Evolutionary conservation across 2,329 filamentous ascomycete genomes (phyloP).

Genomic region (Cercospora brassicicola): DNA sequence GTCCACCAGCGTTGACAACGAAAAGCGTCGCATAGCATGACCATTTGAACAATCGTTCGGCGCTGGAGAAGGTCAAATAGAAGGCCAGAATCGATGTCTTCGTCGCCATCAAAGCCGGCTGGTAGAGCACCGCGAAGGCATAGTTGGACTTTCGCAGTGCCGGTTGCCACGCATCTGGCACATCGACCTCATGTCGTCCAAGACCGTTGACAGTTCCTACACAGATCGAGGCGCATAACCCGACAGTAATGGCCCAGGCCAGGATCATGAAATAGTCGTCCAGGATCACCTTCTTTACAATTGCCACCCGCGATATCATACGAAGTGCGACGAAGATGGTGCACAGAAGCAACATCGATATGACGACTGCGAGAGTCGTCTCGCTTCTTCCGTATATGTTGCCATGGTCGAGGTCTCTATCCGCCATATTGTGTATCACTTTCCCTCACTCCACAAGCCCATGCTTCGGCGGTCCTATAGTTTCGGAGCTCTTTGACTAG

Average conservation of each 20-base stretch:
- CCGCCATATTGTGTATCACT: slow-evolving; percentile 23
- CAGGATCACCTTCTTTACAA: slow-evolving; percentile 69
- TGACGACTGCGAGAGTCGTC: slow-evolving; percentile 69
- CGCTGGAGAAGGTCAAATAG: slow-evolving; percentile 78
- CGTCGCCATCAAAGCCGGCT: slow-evolving; percentile 84
- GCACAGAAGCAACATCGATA: slow-evolving; percentile 66
- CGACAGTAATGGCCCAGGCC: slow-evolving; percentile 73
- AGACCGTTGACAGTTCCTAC: slow-evolving; percentile 64
- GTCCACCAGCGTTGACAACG: slow-evolving; percentile 75
- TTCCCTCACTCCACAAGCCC: slow-evolving; percentile 17
- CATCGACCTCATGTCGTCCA: slow-evolving; percentile 65
- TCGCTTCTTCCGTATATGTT: slow-evolving; percentile 36
- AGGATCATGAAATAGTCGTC: slow-evolving; percentile 81
- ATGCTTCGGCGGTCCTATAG: slow-evolving; percentile 11
- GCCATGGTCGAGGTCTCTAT: slow-evolving; percentile 28
- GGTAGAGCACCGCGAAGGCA: slow-evolving; percentile 65
- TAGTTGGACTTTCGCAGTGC: slow-evolving; percentile 60
- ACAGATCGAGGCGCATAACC: slow-evolving; percentile 66
- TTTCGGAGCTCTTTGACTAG: slow-evolving; percentile 1
- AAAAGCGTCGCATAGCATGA: slow-evolving; percentile 77
- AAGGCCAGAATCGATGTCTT: slow-evolving; percentile 93
- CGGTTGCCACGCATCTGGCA: slow-evolving; percentile 52
- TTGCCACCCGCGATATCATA: slow-evolving; percentile 68
- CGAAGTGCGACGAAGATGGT: slow-evolving; percentile 74
- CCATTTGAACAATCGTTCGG: slow-evolving; percentile 73